phyloP scores from a whole-genome alignment of 495 filamentous ascomycete species.

The Aspergillus mulundensis region DNA sequence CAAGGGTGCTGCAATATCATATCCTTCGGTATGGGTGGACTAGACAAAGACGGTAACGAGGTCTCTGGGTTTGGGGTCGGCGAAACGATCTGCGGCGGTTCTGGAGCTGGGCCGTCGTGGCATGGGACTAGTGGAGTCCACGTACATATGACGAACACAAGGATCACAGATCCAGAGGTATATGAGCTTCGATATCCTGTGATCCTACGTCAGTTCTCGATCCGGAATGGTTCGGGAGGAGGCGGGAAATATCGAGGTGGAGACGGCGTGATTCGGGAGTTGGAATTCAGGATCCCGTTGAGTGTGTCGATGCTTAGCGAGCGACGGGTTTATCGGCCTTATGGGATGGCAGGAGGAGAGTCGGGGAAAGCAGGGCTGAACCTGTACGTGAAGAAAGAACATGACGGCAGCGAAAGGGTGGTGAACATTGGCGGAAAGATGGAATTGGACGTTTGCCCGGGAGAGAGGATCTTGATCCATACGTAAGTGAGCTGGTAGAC shows the following conservation, averaged over 20 bases:
- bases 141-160: conserved; percentile 96
- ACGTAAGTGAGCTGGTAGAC: too few species aligned
- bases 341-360: conserved; percentile 81
- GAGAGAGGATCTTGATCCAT: too few species aligned
- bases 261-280: conserved; percentile 87
- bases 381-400: conserved; percentile 73
- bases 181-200: conserved; percentile 93
- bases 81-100: conserved; percentile 94
- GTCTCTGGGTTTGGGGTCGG: conserved; percentile 90
- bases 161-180: conserved; percentile 92
- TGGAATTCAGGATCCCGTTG: conserved; percentile 87
- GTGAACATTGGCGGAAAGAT: too few species aligned
- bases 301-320: conserved; percentile 88
- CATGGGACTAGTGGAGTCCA: conserved; percentile 84
- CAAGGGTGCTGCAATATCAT: conserved; percentile 93
- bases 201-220: conserved; percentile 74
- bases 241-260: conserved; percentile 74
- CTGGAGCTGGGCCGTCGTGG: conserved; percentile 88
- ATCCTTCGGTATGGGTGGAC: conserved; percentile 45
- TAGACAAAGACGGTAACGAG: conserved; percentile 80
- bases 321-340: conserved; percentile 79
- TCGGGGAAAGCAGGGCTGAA: conserved; percentile 78
- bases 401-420: too few species aligned
- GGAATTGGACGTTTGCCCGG: too few species aligned
- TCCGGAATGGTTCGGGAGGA: conserved; percentile 66